These are phyloP conservation scores for Solanum dulcamara DNA, from an alignment of 257 asterid genomes.

Conservation along the genomic window DNA sequence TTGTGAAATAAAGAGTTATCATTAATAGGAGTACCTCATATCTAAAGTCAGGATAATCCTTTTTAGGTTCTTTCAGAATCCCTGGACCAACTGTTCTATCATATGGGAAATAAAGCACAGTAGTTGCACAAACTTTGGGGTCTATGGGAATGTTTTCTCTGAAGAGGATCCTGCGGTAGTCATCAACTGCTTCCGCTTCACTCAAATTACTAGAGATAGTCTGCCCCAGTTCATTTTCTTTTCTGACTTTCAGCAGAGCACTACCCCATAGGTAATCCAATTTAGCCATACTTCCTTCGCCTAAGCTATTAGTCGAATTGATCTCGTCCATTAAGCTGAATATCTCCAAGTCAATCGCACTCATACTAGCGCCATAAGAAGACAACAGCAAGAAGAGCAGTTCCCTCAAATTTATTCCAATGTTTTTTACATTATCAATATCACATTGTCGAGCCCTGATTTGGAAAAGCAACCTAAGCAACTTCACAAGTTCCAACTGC, in stretches of 20 bases:
- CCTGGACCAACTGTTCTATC: conserved; percentile 28
- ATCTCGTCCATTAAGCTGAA: conserved; percentile 54
- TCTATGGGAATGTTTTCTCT: conserved; percentile 77
- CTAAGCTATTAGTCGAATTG: conserved; percentile 38
- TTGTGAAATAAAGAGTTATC: background rate
- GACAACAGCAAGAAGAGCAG: conserved; percentile 55
- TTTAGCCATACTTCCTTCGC: conserved; percentile 45
- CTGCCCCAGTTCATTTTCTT: conserved; percentile 36
- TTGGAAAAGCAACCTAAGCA: conserved; percentile 57
- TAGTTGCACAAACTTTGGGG: conserved; percentile 73
- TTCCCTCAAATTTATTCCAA: conserved; percentile 48
- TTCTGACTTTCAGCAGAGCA: conserved; percentile 44
- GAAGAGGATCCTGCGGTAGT: conserved; percentile 39
- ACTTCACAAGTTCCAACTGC: conserved; percentile 67
- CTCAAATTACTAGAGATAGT: conserved; percentile 14
- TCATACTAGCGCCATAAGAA: conserved; percentile 63
- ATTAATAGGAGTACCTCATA: conserved; percentile 29
- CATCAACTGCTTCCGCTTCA: conserved; percentile 36
- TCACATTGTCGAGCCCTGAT: conserved; percentile 30
- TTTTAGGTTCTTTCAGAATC: conserved; percentile 19
- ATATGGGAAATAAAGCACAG: conserved; percentile 68
- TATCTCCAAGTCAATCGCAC: conserved; percentile 68
- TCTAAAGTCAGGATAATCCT: conserved; percentile 24
- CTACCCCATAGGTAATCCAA: conserved; percentile 78
- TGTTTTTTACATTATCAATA: conserved; percentile 31